Evolutionary conservation across 140 eudicot species (phyloP), one percentile per base, ranked within the genome.

Genomic region (Stevia rebaudiana): DNA sequence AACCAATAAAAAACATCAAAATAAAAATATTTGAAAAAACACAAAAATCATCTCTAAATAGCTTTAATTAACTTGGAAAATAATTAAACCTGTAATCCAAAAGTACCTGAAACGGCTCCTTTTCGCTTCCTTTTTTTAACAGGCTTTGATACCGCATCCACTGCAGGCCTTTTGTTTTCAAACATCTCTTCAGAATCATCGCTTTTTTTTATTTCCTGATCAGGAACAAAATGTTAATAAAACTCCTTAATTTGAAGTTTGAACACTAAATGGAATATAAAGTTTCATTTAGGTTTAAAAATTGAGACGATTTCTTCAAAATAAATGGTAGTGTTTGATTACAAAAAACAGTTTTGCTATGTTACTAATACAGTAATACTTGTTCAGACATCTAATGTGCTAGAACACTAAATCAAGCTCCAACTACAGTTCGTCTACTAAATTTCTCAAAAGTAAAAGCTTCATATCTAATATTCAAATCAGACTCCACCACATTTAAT

Each of bases 51-150:
- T 17, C 52, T 37, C 15, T 54, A 65, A 8, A 39, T 16, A n/a
- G 53, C 43, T 37, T 33, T 4, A 8, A 16, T 43, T 15, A 56
- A 16, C 40, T 40, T 24, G 18, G 23, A 23, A 21, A 55, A 8
- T 72, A 18, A 39, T 61, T 66, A 19, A 74, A 75, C 37, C 13
- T 11, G 50, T 2, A 16, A 17, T 41, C 18, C 4, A 37, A 51
- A 28, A 12, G 35, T 33, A 87, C 92, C 92, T 40, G 82, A 65
- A 72, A 47, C 36, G 0, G 66, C 49, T 22, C 42, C 48, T 78
- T 82, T 90, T 66, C 95, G 73, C 78, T 90, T 90, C 89, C 94
- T 80, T 88, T 78, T 84, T 74, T 80, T 87, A 17, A 35, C 71
- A 41, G 69, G 72, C 68, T 56, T 60, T n/a, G 5, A 25, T 24